phyloP scores from a whole-genome alignment of 768 basidiomycete species.

The Mycena latifolia region DNA sequence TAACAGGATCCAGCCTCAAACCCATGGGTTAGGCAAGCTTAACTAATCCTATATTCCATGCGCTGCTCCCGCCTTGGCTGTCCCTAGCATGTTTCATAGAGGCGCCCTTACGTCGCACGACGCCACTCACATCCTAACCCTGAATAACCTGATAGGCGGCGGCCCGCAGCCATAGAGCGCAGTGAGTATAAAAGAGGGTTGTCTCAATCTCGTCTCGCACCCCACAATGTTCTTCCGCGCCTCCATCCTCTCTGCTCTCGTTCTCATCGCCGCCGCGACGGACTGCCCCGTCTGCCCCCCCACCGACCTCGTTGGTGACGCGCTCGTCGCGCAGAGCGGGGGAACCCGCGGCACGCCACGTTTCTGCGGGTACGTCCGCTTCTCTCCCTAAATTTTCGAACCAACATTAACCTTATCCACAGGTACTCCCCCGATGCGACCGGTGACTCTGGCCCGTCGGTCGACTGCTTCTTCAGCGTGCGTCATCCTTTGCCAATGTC shows the following conservation, averaged over 20 bases:
- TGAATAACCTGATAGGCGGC: too few species aligned
- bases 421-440: constrained; percentile 7
- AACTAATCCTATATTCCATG: too few species aligned
- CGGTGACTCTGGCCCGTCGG: neutral
- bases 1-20: too few species aligned
- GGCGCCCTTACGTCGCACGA: too few species aligned
- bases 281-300: constrained; percentile 58
- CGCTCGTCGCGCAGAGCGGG: constrained; percentile 40
- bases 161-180: too few species aligned
- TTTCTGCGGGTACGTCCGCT: constrained; percentile 18
- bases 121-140: too few species aligned
- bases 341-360: constrained; percentile 16
- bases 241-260: constrained; percentile 2
- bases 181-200: too few species aligned
- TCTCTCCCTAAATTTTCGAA: neutral
- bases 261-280: constrained; percentile 44
- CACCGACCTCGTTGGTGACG: constrained; percentile 49
- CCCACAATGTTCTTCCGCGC: constrained; percentile 5
- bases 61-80: too few species aligned
- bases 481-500: neutral
- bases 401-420: neutral
- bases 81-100: too few species aligned
- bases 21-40: too few species aligned
- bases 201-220: too few species aligned
- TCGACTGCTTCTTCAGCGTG: constrained; percentile 10